Evolutionary conservation across 2,329 filamentous ascomycete genomes (phyloP).

Genomic region (Rutstroemia sydowiana): DNA sequence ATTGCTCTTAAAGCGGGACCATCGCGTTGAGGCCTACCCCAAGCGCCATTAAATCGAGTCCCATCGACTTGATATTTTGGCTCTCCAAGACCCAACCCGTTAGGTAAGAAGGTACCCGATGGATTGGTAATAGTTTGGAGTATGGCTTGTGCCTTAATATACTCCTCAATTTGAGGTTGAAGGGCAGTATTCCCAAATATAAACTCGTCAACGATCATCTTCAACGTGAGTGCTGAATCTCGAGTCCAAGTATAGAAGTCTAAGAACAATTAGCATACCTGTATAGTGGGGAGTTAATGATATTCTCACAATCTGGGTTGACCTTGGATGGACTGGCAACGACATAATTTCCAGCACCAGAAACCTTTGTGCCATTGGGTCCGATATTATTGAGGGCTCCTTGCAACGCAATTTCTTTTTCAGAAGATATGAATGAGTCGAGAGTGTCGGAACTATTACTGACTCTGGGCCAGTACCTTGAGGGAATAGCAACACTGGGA

Average conservation of each 20-base stretch:
- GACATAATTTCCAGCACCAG: conserved; percentile 44
- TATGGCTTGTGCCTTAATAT: conserved; percentile 56
- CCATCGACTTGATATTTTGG: conserved; percentile 64
- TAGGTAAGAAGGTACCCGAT: conserved; percentile 31
- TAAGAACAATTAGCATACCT: conserved; percentile 29
- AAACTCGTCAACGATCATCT: conserved; percentile 61
- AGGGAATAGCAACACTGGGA: background rate
- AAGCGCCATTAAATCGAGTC: conserved; percentile 51
- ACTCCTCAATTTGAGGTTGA: conserved; percentile 52
- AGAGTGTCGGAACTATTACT: conserved; percentile 11
- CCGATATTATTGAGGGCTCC: conserved; percentile 50
- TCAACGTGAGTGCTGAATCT: conserved; percentile 66
- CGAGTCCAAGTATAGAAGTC: conserved; percentile 75
- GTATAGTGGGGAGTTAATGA: background rate
- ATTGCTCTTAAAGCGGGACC: conserved; percentile 71
- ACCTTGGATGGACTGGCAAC: conserved; percentile 48
- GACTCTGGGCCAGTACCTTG: background rate
- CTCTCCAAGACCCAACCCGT: conserved; percentile 53
- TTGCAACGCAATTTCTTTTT: conserved; percentile 42
- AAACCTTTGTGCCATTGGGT: conserved; percentile 39
- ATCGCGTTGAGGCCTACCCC: conserved; percentile 66
- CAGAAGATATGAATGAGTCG: conserved; percentile 35
- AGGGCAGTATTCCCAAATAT: conserved; percentile 41
- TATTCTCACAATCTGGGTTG: conserved; percentile 44
- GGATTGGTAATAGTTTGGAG: conserved; percentile 53